Base-by-base conservation (phyloP, 768 basidiomycete genomes). In the Russula abietina region DNA sequence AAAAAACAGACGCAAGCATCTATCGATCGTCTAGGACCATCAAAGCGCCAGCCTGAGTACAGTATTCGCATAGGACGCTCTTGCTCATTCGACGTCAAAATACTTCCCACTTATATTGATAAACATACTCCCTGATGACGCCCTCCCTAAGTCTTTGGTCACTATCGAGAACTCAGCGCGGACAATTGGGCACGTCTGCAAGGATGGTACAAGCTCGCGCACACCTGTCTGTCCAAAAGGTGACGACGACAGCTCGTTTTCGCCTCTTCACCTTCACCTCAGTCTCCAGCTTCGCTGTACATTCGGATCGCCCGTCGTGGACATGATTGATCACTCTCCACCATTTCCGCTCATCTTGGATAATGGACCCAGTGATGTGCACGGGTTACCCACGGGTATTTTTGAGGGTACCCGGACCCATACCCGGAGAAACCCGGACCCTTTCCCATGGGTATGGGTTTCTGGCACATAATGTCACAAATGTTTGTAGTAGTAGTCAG, bases 161-260 rank as follows among this genome's bases (percentile, higher is more conserved):
- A 55, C 24, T 60, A 64, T 45, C 58, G 53, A 41, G 22, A 19
- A 16, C 2, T 48, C 52, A 41, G 16, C 11, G 45, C 24, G 19
- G 45, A 45, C 6, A 30, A 48, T 39, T 48, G 52, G 45, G 7
- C 45, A 17, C 36, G 38, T 49, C 28, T 36, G 7, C 58, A 60
- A 45, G 39, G 62, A 49, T 64, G 62, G 62, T 64, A 64, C 48
- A 60, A 59, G 24, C 58, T 64, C 48, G 62, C 53, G 2, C 62
- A 64, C 30, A 50, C 33, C 5, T 60, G 52, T 41, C 39, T 6
- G n/a, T n/a, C n/a, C n/a, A n/a, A n/a, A 49, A n/a, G n/a, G n/a
- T n/a, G 58, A n/a, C 60, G 58, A 58, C 54, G 62, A 38, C 46
- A 12, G 22, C 58, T 60, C 39, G 63, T 60, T 17, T 64, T 64